Conservation (phyloP, 768 basidiomycete species). For the Pleurotus salmoneostramineus region DNA sequence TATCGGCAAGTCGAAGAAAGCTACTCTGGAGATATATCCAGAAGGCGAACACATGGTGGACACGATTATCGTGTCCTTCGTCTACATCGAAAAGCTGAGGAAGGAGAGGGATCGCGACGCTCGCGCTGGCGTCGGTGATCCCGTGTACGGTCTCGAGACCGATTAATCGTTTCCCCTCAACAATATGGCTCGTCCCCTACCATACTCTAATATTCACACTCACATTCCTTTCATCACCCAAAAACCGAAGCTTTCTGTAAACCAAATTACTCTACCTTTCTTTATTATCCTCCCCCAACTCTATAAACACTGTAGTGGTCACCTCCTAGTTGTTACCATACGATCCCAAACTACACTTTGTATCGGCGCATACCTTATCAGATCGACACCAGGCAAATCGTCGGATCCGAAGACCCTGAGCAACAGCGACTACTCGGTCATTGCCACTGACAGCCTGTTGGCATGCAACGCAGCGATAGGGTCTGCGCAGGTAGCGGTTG, state of each 20-base stretch:
- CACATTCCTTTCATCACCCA: neutral
- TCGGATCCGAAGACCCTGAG: neutral
- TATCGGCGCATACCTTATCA: neutral
- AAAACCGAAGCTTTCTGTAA: neutral
- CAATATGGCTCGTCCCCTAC: neutral
- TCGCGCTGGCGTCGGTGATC: conserved; percentile 6
- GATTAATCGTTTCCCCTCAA: neutral
- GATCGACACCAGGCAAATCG: neutral
- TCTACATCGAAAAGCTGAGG: conserved; percentile 25
- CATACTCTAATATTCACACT: neutral
- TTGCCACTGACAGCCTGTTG: neutral
- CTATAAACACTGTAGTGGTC: neutral
- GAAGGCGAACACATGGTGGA: conserved; percentile 25
- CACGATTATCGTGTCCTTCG: conserved; percentile 25
- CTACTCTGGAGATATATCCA: conserved; percentile 22
- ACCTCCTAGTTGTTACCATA: neutral
- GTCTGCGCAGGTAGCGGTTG: neutral
- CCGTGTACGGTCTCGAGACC: neutral
- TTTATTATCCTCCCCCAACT: neutral
- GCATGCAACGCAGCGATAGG: neutral
- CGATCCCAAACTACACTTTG: neutral
- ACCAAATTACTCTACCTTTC: neutral
- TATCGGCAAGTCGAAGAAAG: conserved; percentile 11
- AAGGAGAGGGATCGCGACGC: conserved; percentile 12
- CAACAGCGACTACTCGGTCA: neutral